Evolutionary conservation across 1,284 basidiomycete genomes (phyloP).

Genomic region (Waitea zeae): DNA sequence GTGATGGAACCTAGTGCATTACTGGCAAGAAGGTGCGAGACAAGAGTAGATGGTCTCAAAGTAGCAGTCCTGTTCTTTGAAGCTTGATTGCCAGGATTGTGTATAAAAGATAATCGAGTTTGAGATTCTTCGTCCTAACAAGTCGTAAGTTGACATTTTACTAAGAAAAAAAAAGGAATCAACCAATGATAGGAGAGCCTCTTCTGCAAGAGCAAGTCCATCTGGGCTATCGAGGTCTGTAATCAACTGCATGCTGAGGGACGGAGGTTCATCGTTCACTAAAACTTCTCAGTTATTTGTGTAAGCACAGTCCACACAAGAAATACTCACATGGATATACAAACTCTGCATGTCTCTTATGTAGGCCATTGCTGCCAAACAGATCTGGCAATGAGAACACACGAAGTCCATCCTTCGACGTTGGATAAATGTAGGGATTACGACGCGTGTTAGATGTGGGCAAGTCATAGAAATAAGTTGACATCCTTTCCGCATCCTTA

Average conservation of each 20-base stretch:
- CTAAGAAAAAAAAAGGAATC: background rate
- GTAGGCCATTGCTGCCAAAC: slow-evolving; percentile 12
- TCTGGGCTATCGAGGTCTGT: slow-evolving; percentile 60
- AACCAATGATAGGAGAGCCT: slow-evolving; percentile 52
- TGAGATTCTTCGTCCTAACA: slow-evolving; percentile 22
- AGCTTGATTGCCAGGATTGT: no score
- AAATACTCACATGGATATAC: background rate
- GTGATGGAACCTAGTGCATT: slow-evolving; percentile 20
- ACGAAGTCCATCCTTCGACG: slow-evolving; percentile 24
- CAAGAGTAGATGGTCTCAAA: slow-evolving; percentile 11
- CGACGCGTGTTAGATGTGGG: slow-evolving; percentile 53
- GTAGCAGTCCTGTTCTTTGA: background rate
- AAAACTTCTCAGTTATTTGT: background rate
- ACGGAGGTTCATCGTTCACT: slow-evolving; percentile 10
- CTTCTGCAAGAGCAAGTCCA: slow-evolving; percentile 38
- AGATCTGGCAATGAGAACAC: slow-evolving; percentile 35
- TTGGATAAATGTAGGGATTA: slow-evolving; percentile 53
- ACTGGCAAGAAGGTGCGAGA: slow-evolving; percentile 26
- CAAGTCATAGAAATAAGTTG: slow-evolving; percentile 81
- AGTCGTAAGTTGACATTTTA: slow-evolving; percentile 2
- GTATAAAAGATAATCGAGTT: slow-evolving; percentile 45
- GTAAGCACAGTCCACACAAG: background rate
- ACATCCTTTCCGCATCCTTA: slow-evolving; percentile 28
- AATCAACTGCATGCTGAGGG: slow-evolving; percentile 49
- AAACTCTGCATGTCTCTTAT: background rate